Evolutionary conservation across 257 asterid genomes (phyloP).

Genomic region (Capsicum pubescens): DNA sequence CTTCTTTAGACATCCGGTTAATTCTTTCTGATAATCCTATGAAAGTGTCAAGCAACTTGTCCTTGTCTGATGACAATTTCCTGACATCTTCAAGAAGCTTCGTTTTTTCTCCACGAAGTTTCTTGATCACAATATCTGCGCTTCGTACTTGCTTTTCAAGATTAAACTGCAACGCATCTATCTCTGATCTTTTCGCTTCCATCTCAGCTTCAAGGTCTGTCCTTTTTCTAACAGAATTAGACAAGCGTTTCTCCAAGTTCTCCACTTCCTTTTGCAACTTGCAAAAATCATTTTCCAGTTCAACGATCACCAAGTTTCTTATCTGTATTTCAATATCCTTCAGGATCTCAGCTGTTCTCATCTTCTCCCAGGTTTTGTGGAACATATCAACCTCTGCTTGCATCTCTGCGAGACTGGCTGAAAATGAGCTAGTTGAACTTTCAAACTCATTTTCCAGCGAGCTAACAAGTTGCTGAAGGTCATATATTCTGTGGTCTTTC

Average conservation of each 20-base stretch:
- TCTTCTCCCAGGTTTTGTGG: constrained; percentile 64
- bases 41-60: constrained; percentile 45
- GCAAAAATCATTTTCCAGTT: constrained; percentile 50
- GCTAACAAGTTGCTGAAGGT: constrained; percentile 74
- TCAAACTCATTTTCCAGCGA: constrained; percentile 78
- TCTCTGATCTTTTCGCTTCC: constrained; percentile 43
- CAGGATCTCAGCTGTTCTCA: constrained; percentile 46
- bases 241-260: constrained; percentile 36
- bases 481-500: constrained; percentile 63
- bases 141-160: constrained; percentile 25
- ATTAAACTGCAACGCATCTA: constrained; percentile 31
- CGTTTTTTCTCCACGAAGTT: constrained; percentile 38
- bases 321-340: constrained; percentile 53
- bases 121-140: constrained; percentile 39
- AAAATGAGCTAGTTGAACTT: constrained; percentile 62
- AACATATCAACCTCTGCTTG: constrained; percentile 57
- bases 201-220: constrained; percentile 39
- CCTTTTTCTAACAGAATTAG: constrained; percentile 32
- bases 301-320: constrained; percentile 47
- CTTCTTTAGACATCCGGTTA: constrained; percentile 48
- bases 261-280: constrained; percentile 38
- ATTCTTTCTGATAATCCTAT: constrained; percentile 49
- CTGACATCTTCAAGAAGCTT: constrained; percentile 31
- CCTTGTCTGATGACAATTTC: constrained; percentile 47
- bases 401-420: constrained; percentile 59